Evolutionary conservation across 2,329 filamentous ascomycete species (phyloP).

Genomic region (Sarocladiaceae sp.): DNA sequence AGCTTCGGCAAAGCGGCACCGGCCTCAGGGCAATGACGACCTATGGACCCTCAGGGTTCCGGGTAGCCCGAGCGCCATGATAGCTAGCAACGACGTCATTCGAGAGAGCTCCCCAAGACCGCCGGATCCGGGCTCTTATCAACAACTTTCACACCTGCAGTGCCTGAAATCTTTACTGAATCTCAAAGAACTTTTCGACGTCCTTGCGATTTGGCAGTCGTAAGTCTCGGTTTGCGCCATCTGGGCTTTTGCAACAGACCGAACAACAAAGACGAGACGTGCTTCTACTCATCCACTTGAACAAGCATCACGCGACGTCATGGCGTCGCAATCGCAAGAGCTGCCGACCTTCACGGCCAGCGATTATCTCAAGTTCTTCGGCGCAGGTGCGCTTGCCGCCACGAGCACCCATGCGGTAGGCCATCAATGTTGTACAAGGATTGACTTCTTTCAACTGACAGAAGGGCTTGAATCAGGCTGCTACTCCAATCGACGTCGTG

Average conservation of each 20-base stretch:
- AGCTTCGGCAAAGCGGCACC: not conserved
- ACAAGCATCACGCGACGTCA: constrained; percentile 11
- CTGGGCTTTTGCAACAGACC: too few relatives aligned
- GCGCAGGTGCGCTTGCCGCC: constrained; percentile 47
- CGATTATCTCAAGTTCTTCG: constrained; percentile 51
- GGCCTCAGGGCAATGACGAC: not conserved
- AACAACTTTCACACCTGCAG: not conserved
- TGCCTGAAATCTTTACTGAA: not conserved
- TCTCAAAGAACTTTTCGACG: not conserved
- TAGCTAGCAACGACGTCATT: constrained; percentile 5
- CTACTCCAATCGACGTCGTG: constrained; percentile 62
- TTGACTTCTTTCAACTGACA: constrained; percentile 1
- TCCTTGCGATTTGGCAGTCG: not conserved
- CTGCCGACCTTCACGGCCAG: constrained; percentile 34
- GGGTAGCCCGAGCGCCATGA: not conserved
- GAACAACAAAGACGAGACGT: too few relatives aligned
- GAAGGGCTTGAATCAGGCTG: constrained; percentile 32
- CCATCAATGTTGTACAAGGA: not conserved
- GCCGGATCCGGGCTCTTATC: constrained; percentile 2
- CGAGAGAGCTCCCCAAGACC: not conserved
- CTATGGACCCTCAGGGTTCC: not conserved
- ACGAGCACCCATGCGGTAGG: constrained; percentile 47
- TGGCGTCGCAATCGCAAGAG: constrained; percentile 23
- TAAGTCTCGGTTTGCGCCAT: too few relatives aligned
- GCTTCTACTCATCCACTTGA: too few relatives aligned